Percentiles rank a stretch among this genome's conserved stretches.
Evolutionary conservation across 345 rosid species (phyloP).

Genomic region (Geranium brycei): DNA sequence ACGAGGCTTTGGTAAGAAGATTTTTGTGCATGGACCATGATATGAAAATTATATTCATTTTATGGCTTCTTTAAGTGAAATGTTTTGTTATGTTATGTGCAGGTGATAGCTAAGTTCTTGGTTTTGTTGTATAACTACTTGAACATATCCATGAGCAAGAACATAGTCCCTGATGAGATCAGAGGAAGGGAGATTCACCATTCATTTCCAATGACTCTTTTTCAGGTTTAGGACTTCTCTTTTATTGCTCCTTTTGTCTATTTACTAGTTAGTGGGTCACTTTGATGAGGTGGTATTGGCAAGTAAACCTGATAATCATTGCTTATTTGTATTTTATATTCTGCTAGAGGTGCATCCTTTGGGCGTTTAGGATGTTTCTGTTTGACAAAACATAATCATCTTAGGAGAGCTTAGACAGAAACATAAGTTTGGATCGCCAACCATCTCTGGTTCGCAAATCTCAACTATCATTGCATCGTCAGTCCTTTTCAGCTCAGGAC

Average conservation of each 20-base stretch:
- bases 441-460: too few relatives aligned
- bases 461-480: too few relatives aligned
- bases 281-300: too few relatives aligned
- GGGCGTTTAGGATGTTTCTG: too few relatives aligned
- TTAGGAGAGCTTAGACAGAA: too few relatives aligned
- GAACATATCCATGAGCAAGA: constrained; percentile 62
- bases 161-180: constrained; percentile 61
- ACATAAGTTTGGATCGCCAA: too few relatives aligned
- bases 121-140: constrained; percentile 79
- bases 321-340: too few relatives aligned
- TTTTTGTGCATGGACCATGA: neutral
- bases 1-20: constrained; percentile 74
- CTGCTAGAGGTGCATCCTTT: too few relatives aligned
- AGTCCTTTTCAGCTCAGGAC: too few relatives aligned
- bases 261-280: neutral
- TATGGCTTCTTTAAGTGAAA: neutral
- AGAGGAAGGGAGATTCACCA: constrained; percentile 90
- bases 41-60: neutral
- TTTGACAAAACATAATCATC: too few relatives aligned
- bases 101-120: constrained; percentile 92
- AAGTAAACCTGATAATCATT: too few relatives aligned
- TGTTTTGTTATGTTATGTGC: constrained; percentile 10
- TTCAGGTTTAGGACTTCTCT: constrained; percentile 34
- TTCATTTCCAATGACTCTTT: constrained; percentile 85
- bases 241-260: neutral